phyloP scores from a whole-genome alignment of 208 protist genomes.

The Acanthamoeba lenticulata region DNA sequence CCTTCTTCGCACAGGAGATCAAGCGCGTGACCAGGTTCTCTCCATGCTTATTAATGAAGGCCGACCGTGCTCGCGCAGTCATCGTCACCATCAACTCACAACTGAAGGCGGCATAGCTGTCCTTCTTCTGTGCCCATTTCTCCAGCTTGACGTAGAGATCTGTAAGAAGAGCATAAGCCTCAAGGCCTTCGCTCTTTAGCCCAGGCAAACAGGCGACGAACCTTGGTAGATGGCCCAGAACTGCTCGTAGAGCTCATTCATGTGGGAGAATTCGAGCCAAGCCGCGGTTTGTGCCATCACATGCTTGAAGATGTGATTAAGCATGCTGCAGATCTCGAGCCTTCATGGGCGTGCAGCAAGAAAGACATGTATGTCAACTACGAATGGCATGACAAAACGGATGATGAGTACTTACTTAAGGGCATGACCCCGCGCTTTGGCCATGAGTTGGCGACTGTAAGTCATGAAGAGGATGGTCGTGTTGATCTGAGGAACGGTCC shows the following conservation, averaged over 20 bases:
- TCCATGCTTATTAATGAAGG: constrained; percentile 6
- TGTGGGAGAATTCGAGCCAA: background rate
- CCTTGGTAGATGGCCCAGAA: background rate
- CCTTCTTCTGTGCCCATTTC: constrained; percentile 35
- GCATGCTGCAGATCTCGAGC: constrained; percentile 2
- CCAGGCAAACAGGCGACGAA: background rate
- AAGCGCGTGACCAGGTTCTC: background rate
- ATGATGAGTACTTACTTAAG: background rate
- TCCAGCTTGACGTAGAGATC: background rate
- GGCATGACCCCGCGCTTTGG: background rate
- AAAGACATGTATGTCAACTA: background rate
- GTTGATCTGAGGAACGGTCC: constrained; percentile 30
- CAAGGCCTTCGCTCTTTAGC: background rate
- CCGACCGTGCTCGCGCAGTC: background rate
- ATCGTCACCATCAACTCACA: constrained; percentile 43
- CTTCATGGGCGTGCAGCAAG: background rate
- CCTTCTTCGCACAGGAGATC: background rate
- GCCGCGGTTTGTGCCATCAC: background rate
- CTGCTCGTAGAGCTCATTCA: background rate
- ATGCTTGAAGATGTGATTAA: constrained; percentile 48
- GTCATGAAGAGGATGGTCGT: constrained; percentile 47
- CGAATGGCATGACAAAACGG: background rate
- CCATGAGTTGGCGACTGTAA: constrained; percentile 12
- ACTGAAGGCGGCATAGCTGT: background rate
- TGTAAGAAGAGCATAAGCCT: background rate